Evolutionary conservation across 345 rosid species (phyloP).

Genomic region (Ceriops decandra): DNA sequence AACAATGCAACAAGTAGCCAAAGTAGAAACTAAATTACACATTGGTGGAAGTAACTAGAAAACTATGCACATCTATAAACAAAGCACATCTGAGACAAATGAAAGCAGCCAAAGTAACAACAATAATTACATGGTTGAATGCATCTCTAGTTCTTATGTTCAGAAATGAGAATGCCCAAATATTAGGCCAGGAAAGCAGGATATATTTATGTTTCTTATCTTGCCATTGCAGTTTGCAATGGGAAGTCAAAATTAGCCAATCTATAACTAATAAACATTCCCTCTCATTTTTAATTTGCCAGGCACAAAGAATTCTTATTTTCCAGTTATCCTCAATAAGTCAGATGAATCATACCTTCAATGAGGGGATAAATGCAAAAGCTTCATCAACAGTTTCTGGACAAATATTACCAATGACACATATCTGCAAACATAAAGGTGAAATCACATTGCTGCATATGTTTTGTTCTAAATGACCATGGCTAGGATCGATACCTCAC

Average conservation of each 20-base stretch:
- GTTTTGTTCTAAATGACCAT: conserved; percentile 9
- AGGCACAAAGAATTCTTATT: not conserved
- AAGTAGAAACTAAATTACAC: not conserved
- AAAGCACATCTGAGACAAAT: not conserved
- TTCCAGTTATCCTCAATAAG: not conserved
- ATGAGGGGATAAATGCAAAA: conserved; percentile 69
- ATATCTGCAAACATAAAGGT: conserved; percentile 50
- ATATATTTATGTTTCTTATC: too few relatives aligned
- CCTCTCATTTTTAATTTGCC: not conserved
- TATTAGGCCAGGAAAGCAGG: too few relatives aligned
- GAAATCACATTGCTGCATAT: conserved; percentile 20
- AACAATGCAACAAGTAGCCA: not conserved
- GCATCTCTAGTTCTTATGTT: not conserved
- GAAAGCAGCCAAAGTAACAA: not conserved
- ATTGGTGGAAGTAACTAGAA: not conserved
- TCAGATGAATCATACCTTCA: conserved; percentile 52
- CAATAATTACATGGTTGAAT: not conserved
- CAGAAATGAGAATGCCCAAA: not conserved
- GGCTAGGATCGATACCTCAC: conserved; percentile 58
- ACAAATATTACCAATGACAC: conserved; percentile 61
- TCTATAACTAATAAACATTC: not conserved
- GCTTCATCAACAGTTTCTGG: conserved; percentile 78
- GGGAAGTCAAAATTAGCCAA: too few relatives aligned
- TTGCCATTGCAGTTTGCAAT: too few relatives aligned
- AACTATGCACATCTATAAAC: not conserved